phyloP scores from a whole-genome alignment of 441 rosid species.

The Gossypium davidsonii region DNA sequence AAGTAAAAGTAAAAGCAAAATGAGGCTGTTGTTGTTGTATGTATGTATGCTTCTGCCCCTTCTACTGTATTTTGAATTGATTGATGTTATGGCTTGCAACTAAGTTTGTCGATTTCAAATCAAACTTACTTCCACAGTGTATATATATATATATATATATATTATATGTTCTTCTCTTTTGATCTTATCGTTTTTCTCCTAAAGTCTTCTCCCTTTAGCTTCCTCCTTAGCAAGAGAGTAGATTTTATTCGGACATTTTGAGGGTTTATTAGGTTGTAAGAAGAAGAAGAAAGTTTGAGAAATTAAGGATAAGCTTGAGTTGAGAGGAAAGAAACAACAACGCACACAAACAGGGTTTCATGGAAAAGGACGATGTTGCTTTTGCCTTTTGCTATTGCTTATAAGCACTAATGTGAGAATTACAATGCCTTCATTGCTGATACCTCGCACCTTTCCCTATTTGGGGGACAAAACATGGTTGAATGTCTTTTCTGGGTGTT shows the following conservation, averaged over 20 bases:
- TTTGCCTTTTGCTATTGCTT: neutral
- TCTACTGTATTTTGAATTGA: slow-evolving; percentile 6
- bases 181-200: slow-evolving; percentile 15
- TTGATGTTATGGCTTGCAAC: slow-evolving; percentile 8
- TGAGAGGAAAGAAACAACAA: no score
- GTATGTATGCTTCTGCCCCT: neutral
- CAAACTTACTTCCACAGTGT: neutral
- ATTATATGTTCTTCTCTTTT: neutral
- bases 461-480: slow-evolving; percentile 34
- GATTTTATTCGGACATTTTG: neutral
- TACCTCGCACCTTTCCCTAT: slow-evolving; percentile 14
- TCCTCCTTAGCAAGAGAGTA: neutral
- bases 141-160: neutral
- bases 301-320: neutral
- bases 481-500: slow-evolving; percentile 14
- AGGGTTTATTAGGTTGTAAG: neutral
- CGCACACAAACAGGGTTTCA: no score
- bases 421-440: neutral
- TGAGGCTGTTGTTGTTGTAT: neutral
- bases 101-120: slow-evolving; percentile 14
- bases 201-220: slow-evolving; percentile 15
- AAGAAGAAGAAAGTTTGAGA: neutral
- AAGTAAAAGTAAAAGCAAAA: neutral
- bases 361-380: neutral
- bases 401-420: slow-evolving; percentile 15